Evolutionary conservation across 352 stramenopile genomes (phyloP).

Genomic region (Phytophthora megakarya): DNA sequence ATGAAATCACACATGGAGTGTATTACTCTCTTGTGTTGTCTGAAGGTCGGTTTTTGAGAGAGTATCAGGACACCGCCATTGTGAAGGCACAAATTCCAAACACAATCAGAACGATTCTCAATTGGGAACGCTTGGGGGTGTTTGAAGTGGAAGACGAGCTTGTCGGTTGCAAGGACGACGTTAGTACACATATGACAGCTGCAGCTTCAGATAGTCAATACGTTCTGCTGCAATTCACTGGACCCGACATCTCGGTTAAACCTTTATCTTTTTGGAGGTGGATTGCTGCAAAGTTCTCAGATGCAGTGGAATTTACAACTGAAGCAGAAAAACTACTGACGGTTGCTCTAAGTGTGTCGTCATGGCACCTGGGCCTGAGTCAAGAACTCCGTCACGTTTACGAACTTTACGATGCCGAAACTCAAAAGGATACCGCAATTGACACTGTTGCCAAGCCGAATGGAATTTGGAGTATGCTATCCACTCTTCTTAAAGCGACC

Average conservation of each 20-base stretch:
- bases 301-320: background rate
- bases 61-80: background rate
- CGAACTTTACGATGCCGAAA: conserved; percentile 12
- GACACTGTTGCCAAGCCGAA: background rate
- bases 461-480: conserved; percentile 19
- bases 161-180: conserved; percentile 9
- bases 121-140: conserved; percentile 48
- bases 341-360: conserved; percentile 6
- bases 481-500: background rate
- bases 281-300: conserved; percentile 19
- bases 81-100: conserved; percentile 1
- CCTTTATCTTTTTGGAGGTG: conserved; percentile 23
- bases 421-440: background rate
- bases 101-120: conserved; percentile 16
- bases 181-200: background rate
- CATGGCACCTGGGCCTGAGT: conserved; percentile 31
- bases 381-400: conserved; percentile 23
- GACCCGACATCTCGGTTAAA: conserved; percentile 4
- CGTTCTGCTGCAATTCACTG: conserved; percentile 26
- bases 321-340: conserved; percentile 18
- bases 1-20: background rate
- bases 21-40: conserved; percentile 18
- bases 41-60: conserved; percentile 21
- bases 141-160: conserved; percentile 66
- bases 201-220: conserved; percentile 7